Evolutionary conservation across 176 grass and related monocot genomes (phyloP).

Genomic region (Phoenix roebelenii): DNA sequence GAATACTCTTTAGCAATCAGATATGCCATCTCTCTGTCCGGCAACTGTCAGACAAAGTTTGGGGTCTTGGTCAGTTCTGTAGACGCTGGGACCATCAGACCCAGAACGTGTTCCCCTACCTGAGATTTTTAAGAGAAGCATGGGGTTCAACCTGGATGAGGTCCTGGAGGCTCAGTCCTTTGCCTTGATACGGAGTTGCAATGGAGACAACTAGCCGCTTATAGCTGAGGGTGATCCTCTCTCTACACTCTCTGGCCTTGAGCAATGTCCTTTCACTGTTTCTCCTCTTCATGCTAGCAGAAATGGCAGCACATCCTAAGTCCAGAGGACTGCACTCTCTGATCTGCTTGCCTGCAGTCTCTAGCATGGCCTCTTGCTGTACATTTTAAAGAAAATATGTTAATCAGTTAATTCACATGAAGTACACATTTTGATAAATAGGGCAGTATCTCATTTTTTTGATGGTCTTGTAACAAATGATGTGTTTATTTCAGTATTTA

Average conservation of each 20-base stretch:
- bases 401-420: not conserved
- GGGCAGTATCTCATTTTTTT: not conserved
- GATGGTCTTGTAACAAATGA: too few relatives aligned
- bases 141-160: slow-evolving; percentile 23
- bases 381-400: not conserved
- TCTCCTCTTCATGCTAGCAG: not conserved
- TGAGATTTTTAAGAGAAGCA: not conserved
- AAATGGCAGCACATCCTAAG: not conserved
- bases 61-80: too few relatives aligned
- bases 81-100: too few relatives aligned
- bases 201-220: slow-evolving; percentile 30
- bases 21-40: too few relatives aligned
- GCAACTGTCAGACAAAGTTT: too few relatives aligned
- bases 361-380: slow-evolving; percentile 12
- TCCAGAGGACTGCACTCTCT: not conserved
- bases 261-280: slow-evolving; percentile 24
- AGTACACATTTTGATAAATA: not conserved
- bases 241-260: slow-evolving; percentile 26
- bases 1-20: too few relatives aligned
- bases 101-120: too few relatives aligned
- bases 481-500: too few relatives aligned
- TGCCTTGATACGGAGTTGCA: slow-evolving; percentile 21
- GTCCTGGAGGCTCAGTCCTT: slow-evolving; percentile 23
- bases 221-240: slow-evolving; percentile 29
- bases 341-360: not conserved